Evolutionary conservation across 1,284 basidiomycete genomes (phyloP).

Genomic region (Veloboletus limbatus): DNA sequence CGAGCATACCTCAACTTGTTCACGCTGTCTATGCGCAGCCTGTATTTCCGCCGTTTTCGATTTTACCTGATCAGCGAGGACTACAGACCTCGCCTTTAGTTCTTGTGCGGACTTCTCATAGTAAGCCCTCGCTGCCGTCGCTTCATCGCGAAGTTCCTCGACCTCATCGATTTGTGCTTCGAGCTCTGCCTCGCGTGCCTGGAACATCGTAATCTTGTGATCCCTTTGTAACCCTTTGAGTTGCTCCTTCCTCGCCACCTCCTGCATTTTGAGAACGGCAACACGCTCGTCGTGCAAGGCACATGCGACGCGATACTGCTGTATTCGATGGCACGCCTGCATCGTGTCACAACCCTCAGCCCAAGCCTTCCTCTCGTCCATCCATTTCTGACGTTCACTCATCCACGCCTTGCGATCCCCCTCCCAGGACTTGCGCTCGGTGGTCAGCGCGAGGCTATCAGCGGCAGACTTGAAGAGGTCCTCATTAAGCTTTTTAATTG

Average conservation of each 20-base stretch:
- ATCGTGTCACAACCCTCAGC: slow-evolving; percentile 58
- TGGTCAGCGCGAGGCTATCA: slow-evolving; percentile 15
- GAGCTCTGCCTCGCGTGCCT: slow-evolving; percentile 56
- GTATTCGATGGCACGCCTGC: slow-evolving; percentile 58
- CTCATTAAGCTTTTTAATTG: slow-evolving; percentile 49
- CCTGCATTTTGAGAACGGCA: slow-evolving; percentile 49
- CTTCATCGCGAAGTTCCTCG: slow-evolving; percentile 40
- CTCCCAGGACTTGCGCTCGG: slow-evolving; percentile 28
- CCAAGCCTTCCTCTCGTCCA: slow-evolving; percentile 55
- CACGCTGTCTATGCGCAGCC: slow-evolving; percentile 40
- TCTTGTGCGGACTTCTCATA: slow-evolving; percentile 22
- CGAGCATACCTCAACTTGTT: slow-evolving; percentile 42
- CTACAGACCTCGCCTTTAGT: slow-evolving; percentile 35
- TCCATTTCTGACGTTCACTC: slow-evolving; percentile 47
- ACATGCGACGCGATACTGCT: slow-evolving; percentile 53
- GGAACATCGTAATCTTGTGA: slow-evolving; percentile 60
- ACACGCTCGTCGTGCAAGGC: slow-evolving; percentile 52
- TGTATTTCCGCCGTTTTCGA: slow-evolving; percentile 37
- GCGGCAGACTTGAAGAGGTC: slow-evolving; percentile 39
- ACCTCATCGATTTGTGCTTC: slow-evolving; percentile 48
- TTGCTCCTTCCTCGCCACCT: slow-evolving; percentile 51
- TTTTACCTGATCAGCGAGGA: slow-evolving; percentile 38
- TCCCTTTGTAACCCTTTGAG: slow-evolving; percentile 58
- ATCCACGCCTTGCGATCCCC: slow-evolving; percentile 38
- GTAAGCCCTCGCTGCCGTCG: slow-evolving; percentile 32